Evolutionary conservation across 208 protist species (phyloP).

Genomic region (Spongospora subterranea): DNA sequence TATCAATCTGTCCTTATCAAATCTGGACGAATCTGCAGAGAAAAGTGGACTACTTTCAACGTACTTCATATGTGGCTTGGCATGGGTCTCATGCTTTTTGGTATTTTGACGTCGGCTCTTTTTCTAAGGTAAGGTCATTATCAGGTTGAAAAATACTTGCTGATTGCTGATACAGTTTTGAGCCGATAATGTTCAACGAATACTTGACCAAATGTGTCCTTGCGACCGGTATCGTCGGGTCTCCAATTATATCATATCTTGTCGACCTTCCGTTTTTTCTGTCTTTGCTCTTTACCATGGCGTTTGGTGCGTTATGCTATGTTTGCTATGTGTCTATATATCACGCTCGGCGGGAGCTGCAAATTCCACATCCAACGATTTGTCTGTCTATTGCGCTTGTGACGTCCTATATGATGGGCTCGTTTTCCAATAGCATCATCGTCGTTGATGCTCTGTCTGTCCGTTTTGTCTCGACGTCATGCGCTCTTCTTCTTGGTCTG

Average conservation of each 20-base stretch:
- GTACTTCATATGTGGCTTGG: background rate
- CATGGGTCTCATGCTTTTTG: background rate
- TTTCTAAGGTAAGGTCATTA: background rate
- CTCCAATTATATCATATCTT: background rate
- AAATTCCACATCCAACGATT: background rate
- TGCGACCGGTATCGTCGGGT: background rate
- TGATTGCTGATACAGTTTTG: background rate
- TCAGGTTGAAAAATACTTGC: background rate
- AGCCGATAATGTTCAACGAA: background rate
- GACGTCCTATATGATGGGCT: background rate
- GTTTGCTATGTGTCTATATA: background rate
- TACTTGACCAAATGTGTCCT: background rate
- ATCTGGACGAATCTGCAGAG: background rate
- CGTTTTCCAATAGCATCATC: conserved; percentile 12
- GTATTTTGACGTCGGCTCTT: background rate
- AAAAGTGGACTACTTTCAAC: conserved; percentile 39
- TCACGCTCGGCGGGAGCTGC: background rate
- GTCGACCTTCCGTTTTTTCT: background rate
- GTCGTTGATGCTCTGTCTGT: background rate
- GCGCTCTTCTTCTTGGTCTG: background rate
- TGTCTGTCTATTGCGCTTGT: background rate
- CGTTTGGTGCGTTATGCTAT: background rate
- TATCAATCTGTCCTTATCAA: background rate
- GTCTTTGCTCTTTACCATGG: background rate
- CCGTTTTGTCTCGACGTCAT: background rate